A percentile compares a stretch with the other conserved stretches of the same genome.
phyloP scores from a whole-genome alignment of 257 asterid genomes.

The Solanum okadae region DNA sequence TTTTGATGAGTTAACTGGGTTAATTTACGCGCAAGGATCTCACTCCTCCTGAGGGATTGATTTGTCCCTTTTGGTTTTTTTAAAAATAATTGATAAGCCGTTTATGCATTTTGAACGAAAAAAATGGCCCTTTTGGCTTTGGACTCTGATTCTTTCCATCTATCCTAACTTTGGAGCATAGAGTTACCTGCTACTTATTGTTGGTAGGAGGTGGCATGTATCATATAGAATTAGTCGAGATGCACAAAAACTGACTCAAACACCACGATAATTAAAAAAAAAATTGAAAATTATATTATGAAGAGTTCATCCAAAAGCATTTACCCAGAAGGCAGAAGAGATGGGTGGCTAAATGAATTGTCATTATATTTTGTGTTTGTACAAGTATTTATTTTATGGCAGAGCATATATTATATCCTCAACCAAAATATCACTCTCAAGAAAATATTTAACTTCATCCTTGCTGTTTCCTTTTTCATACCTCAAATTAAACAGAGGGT shows the following conservation, averaged over 20 bases:
- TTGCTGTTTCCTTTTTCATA: neutral
- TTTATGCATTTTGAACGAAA: too few relatives aligned
- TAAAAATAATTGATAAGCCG: too few relatives aligned
- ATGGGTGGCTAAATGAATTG: neutral
- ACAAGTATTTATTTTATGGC: neutral
- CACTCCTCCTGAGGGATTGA: too few relatives aligned
- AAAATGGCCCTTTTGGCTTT: rapidly evolving
- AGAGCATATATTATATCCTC: neutral
- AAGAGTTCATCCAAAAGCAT: neutral
- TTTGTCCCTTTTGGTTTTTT: too few relatives aligned
- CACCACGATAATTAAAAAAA: neutral
- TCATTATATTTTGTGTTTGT: neutral
- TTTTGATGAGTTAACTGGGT: too few relatives aligned
- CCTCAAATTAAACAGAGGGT: neutral
- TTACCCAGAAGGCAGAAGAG: neutral
- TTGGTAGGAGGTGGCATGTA: neutral
- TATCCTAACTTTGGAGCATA: neutral
- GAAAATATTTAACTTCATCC: neutral
- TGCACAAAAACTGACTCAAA: neutral
- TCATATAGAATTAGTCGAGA: neutral
- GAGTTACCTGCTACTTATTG: too few relatives aligned
- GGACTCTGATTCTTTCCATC: neutral
- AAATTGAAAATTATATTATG: too few relatives aligned
- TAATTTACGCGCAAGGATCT: too few relatives aligned
- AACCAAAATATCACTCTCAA: neutral